Conservation (phyloP, 345 rosid species). For the Pistacia integerrima region DNA sequence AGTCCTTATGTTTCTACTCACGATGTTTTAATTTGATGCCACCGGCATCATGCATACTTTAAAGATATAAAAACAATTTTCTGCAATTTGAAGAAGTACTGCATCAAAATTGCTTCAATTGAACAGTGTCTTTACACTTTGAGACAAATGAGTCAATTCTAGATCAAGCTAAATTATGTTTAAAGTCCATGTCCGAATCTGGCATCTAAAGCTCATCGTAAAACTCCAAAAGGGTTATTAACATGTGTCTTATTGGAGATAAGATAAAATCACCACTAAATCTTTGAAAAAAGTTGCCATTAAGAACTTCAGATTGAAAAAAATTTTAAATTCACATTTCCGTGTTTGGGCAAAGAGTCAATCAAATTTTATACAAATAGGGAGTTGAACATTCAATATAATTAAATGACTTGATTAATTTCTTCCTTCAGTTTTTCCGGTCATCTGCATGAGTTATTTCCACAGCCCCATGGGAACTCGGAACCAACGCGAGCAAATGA, state of each 20-base stretch:
- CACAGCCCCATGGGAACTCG: too few relatives aligned
- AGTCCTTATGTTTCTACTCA: neutral
- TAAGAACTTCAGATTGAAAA: neutral
- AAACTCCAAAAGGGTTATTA: too few relatives aligned
- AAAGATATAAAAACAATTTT: neutral
- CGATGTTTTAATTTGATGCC: neutral
- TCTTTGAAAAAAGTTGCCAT: too few relatives aligned
- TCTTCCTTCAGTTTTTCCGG: too few relatives aligned
- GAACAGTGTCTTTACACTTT: neutral
- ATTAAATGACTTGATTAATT: too few relatives aligned
- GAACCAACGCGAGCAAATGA: neutral
- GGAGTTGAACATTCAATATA: neutral
- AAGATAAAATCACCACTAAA: too few relatives aligned
- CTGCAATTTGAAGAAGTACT: neutral
- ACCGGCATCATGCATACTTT: constrained; percentile 11
- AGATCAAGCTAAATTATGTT: neutral
- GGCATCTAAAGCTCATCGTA: too few relatives aligned
- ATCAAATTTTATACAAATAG: too few relatives aligned
- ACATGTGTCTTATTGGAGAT: too few relatives aligned
- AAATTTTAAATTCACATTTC: neutral
- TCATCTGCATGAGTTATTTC: too few relatives aligned
- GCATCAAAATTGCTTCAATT: neutral
- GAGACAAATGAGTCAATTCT: neutral
- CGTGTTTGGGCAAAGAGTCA: neutral
- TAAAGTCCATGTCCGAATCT: neutral